Evolutionary conservation across 768 basidiomycete species (phyloP), one percentile per base, ranked within the genome.

Genomic region (Trametes cubensis): DNA sequence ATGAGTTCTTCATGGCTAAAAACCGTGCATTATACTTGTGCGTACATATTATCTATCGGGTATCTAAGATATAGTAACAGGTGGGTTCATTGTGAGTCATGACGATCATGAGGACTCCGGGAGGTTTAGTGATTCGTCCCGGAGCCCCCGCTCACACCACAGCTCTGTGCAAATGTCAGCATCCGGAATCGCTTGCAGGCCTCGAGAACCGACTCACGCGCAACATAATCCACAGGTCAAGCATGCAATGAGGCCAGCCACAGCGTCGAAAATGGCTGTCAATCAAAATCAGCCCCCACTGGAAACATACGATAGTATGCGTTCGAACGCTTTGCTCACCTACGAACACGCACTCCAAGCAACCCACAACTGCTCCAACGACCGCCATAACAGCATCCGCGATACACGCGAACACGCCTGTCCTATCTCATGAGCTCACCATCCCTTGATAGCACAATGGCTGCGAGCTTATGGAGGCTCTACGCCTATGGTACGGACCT

Each of bases 401-500:
- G 48, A 67, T 61, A 54, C 66, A 67, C 23, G 48, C 63, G 50
- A 67, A 62, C 23, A 64, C 47, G 26, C 60, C 66, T 64, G 52
- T 11, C 25, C 14, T 10, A 7, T 4, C 10, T 34, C 10, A 10
- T 34, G 6, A 34, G 34, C 10, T 34, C 6, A 11, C 34, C 34
- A 11, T 34, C 10, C 34, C 11, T 11, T 11, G 34, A n/a, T n/a
- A n/a, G n/a, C n/a, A n/a, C n/a, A n/a, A n/a, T n/a, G n/a, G n/a
- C n/a, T n/a, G n/a, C n/a, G n/a, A n/a, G n/a, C n/a, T n/a, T n/a
- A n/a, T n/a, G n/a, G n/a, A n/a, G n/a, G 41, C 14, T 42, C 15
- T n/a, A 14, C n/a, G 34, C 34, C 34, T 34, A 11, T 34, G 34
- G 5, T 2, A 25, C 52, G 30, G 8, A 64, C 63, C 63, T 51